Evolutionary conservation across 768 basidiomycete genomes (phyloP).

Genomic region (Mycena crocata): DNA sequence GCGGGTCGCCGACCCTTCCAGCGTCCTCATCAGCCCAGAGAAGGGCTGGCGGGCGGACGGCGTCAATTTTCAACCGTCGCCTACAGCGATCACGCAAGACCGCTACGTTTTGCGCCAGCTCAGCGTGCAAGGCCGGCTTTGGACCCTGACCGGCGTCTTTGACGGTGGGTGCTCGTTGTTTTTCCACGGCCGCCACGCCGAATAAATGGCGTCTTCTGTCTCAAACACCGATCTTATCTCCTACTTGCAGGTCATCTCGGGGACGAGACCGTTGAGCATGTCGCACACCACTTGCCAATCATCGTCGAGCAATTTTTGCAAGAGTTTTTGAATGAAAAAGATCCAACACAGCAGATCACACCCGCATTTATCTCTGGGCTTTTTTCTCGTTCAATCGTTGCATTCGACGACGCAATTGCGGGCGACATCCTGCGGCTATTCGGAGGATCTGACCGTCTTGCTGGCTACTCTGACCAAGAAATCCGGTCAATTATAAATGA

Average conservation of each 20-base stretch:
- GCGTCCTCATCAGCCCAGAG: slow-evolving; percentile 48
- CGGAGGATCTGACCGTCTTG: slow-evolving; percentile 63
- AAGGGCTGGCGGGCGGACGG: slow-evolving; percentile 61
- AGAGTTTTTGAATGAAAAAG: slow-evolving; percentile 51
- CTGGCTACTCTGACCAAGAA: slow-evolving; percentile 63
- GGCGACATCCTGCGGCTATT: slow-evolving; percentile 74
- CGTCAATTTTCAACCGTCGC: slow-evolving; percentile 76
- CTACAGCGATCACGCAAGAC: slow-evolving; percentile 67
- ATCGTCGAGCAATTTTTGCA: slow-evolving; percentile 71
- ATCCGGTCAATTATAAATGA: slow-evolving; percentile 75
- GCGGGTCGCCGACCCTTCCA: slow-evolving; percentile 64
- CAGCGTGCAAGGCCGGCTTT: slow-evolving; percentile 64
- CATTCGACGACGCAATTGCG: slow-evolving; percentile 77
- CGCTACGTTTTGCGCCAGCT: slow-evolving; percentile 70
- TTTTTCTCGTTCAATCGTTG: slow-evolving; percentile 66
- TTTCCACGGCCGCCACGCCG: slow-evolving; percentile 20
- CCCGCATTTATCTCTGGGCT: slow-evolving; percentile 66
- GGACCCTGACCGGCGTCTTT: slow-evolving; percentile 78
- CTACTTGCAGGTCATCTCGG: slow-evolving; percentile 68
- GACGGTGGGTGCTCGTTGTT: slow-evolving; percentile 60
- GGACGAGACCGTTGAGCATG: slow-evolving; percentile 76
- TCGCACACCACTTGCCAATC: slow-evolving; percentile 74
- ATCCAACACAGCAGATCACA: slow-evolving; percentile 51
- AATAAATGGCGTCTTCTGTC: slow-evolving; percentile 11
- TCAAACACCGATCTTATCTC: slow-evolving; percentile 24